Conservation (phyloP, 108 stramenopile species). For the Cylindrotheca fusiformis region DNA sequence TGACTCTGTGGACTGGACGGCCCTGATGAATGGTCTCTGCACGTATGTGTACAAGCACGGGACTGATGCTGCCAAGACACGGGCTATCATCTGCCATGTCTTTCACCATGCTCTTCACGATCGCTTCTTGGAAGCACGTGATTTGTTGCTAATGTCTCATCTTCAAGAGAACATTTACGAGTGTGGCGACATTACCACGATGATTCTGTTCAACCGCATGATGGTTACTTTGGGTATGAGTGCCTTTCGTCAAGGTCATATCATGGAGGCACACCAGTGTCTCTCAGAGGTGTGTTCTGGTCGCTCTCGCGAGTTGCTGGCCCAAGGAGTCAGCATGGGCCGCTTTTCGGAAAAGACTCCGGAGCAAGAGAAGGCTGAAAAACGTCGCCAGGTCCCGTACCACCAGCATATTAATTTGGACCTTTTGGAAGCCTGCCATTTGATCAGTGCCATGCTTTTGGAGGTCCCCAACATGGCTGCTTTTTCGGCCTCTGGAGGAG, state of each 20-base stretch:
- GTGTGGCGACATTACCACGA: constrained; percentile 85
- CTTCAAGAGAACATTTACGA: constrained; percentile 83
- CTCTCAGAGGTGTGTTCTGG: constrained; percentile 90
- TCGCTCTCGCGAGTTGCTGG: constrained; percentile 92
- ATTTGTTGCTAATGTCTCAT: constrained; percentile 97
- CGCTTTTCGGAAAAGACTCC: constrained; percentile 86
- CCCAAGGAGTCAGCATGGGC: constrained; percentile 86
- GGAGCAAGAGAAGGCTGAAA: constrained; percentile 97
- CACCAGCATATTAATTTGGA: constrained; percentile 97
- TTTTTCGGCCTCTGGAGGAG: constrained; percentile 22
- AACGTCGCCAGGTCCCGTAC: constrained; percentile 94
- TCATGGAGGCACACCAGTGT: constrained; percentile 94
- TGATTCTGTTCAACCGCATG: constrained; percentile 97
- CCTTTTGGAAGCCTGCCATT: constrained; percentile 93
- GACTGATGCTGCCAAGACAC: constrained; percentile 78
- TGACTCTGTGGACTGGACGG: constrained; percentile 31
- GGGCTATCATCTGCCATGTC: constrained; percentile 96
- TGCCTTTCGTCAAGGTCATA: constrained; percentile 95
- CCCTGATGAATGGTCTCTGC: constrained; percentile 71
- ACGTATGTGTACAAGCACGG: constrained; percentile 91
- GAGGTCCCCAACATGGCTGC: constrained; percentile 98
- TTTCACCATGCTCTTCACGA: constrained; percentile 97
- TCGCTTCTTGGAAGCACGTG: constrained; percentile 93
- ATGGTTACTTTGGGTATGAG: constrained; percentile 96
- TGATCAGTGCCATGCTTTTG: constrained; percentile 96